Percentiles rank a stretch among this genome's conserved stretches.
Conservation (phyloP, 805 yeast species). For the Candida ulmi region DNA sequence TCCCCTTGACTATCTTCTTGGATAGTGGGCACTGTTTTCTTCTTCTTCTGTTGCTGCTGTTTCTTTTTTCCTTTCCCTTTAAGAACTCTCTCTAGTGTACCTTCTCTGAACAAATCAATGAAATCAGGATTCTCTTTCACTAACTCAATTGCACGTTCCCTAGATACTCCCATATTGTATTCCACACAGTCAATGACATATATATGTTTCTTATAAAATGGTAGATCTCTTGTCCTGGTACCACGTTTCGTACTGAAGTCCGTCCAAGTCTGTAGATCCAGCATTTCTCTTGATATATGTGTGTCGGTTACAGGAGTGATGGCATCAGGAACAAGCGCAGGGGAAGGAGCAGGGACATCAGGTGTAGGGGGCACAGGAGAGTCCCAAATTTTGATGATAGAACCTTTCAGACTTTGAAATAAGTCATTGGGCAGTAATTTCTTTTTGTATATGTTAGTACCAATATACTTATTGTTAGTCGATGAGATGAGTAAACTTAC, state of each 20-base stretch:
- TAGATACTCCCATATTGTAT: slow-evolving; percentile 13
- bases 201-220: slow-evolving; percentile 21
- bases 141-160: slow-evolving; percentile 15
- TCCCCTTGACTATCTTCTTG: background rate
- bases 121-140: slow-evolving; percentile 18
- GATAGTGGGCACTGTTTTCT: too few relatives aligned
- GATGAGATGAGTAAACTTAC: background rate
- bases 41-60: too few relatives aligned
- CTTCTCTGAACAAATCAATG: slow-evolving; percentile 24
- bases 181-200: slow-evolving; percentile 21
- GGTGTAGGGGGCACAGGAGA: too few relatives aligned
- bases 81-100: slow-evolving; percentile 13
- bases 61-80: slow-evolving; percentile 1
- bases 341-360: too few relatives aligned
- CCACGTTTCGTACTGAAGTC: background rate
- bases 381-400: too few relatives aligned
- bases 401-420: too few relatives aligned
- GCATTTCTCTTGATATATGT: background rate
- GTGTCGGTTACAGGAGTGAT: background rate
- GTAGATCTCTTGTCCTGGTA: slow-evolving; percentile 12
- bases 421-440: too few relatives aligned
- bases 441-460: too few relatives aligned
- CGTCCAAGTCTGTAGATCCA: background rate
- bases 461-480: too few relatives aligned
- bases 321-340: too few relatives aligned